phyloP scores from a whole-genome alignment of 2,329 filamentous ascomycete genomes.

The Xylariales sp. region DNA sequence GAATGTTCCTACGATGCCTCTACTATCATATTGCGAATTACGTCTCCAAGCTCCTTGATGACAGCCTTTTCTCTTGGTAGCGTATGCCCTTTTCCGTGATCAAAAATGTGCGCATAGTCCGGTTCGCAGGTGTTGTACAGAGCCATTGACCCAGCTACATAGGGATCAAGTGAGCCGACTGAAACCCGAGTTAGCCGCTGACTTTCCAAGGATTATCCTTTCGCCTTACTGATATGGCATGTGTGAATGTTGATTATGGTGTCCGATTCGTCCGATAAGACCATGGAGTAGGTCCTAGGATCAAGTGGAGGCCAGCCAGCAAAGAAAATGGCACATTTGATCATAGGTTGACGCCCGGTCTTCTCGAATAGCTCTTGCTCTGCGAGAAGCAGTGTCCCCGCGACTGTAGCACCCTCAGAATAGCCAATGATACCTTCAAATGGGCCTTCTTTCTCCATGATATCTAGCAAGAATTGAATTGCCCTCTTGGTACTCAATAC shows the following conservation, averaged over 20 bases:
- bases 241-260: conserved; percentile 63
- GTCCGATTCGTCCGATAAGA: conserved; percentile 62
- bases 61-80: conserved; percentile 65
- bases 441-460: conserved; percentile 49
- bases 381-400: conserved; percentile 47
- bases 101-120: conserved; percentile 70
- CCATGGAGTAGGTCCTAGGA: conserved; percentile 55
- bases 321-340: conserved; percentile 64
- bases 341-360: conserved; percentile 51
- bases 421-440: conserved; percentile 51
- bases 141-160: conserved; percentile 69
- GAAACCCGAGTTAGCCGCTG: conserved; percentile 38
- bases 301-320: conserved; percentile 65
- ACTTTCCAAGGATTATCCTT: not conserved
- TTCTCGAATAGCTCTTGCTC: conserved; percentile 46
- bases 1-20: conserved; percentile 35
- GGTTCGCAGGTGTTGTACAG: conserved; percentile 71
- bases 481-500: conserved; percentile 55
- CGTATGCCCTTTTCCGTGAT: conserved; percentile 73
- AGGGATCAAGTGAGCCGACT: conserved; percentile 69
- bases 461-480: conserved; percentile 54
- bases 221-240: conserved; percentile 60
- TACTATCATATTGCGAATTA: conserved; percentile 53
- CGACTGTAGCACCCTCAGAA: conserved; percentile 50
- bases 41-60: conserved; percentile 60